Conservation (phyloP, 345 rosid species). For the Ricinus communis region DNA sequence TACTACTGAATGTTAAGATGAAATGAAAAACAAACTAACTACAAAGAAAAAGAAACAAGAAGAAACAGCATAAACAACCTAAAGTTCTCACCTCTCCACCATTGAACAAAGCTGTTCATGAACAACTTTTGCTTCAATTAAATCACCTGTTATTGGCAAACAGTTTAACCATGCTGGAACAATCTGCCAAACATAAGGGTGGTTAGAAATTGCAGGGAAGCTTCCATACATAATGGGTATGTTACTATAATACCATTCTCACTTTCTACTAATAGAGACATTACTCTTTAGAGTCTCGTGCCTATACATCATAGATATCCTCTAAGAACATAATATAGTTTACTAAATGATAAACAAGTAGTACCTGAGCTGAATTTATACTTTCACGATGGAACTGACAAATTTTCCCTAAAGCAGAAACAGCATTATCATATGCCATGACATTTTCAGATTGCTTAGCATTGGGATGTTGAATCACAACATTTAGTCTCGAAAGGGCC, state of each 20-base stretch:
- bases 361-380: slow-evolving; percentile 89
- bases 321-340: neutral
- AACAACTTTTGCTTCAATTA: slow-evolving; percentile 96
- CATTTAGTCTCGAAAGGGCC: slow-evolving; percentile 91
- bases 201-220: neutral
- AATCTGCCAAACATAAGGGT: slow-evolving; percentile 46
- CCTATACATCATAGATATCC: neutral
- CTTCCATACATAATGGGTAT: neutral
- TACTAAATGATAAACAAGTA: neutral
- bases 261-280: neutral
- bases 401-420: slow-evolving; percentile 96
- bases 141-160: slow-evolving; percentile 86
- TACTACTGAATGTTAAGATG: slow-evolving; percentile 3
- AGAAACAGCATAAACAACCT: neutral
- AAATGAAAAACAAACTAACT: neutral
- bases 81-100: slow-evolving; percentile 75
- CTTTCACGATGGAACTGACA: slow-evolving; percentile 87
- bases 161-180: slow-evolving; percentile 99
- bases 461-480: slow-evolving; percentile 76
- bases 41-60: neutral
- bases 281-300: neutral
- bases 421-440: slow-evolving; percentile 99
- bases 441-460: slow-evolving; percentile 80
- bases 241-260: neutral
- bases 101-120: slow-evolving; percentile 93